A percentile compares a stretch with the other conserved stretches of the same genome.
phyloP scores from a whole-genome alignment of 768 basidiomycete genomes.

The Lactarius vividus region DNA sequence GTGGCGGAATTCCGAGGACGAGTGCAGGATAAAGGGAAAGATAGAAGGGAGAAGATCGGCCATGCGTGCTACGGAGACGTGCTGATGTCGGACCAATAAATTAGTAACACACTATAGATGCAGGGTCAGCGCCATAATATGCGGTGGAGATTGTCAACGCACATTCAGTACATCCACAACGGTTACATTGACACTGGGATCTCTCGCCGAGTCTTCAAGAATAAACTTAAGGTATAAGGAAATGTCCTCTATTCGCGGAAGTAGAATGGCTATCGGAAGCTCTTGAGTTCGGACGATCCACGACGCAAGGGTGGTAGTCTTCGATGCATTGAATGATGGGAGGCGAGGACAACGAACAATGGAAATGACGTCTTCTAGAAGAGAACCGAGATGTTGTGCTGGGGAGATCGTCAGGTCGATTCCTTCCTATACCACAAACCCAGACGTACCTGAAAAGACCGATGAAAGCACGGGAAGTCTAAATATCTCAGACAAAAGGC shows the following conservation, averaged over 20 bases:
- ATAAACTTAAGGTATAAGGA: constrained; percentile 11
- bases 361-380: constrained; percentile 14
- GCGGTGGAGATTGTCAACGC: not conserved
- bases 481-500: constrained; percentile 21
- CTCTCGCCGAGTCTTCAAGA: constrained; percentile 7
- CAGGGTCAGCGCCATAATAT: not conserved
- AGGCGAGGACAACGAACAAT: constrained; percentile 2
- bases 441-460: constrained; percentile 14
- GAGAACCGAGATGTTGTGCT: constrained; percentile 18
- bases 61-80: constrained; percentile 7
- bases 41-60: constrained; percentile 18
- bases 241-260: constrained; percentile 14
- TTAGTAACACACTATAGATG: constrained; percentile 17
- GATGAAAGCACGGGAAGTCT: constrained; percentile 17
- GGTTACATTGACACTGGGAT: constrained; percentile 7
- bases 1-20: constrained; percentile 18
- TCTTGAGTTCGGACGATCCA: constrained; percentile 21
- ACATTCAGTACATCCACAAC: constrained; percentile 20
- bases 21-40: constrained; percentile 18
- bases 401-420: not conserved
- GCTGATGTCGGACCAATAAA: constrained; percentile 12
- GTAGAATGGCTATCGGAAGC: constrained; percentile 15
- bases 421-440: not conserved
- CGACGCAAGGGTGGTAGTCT: constrained; percentile 10
- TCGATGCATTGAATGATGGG: constrained; percentile 7